These are phyloP conservation scores for Ascomycota sp. DNA, from an alignment of 2,329 filamentous ascomycete genomes.

Conservation along the genomic window DNA sequence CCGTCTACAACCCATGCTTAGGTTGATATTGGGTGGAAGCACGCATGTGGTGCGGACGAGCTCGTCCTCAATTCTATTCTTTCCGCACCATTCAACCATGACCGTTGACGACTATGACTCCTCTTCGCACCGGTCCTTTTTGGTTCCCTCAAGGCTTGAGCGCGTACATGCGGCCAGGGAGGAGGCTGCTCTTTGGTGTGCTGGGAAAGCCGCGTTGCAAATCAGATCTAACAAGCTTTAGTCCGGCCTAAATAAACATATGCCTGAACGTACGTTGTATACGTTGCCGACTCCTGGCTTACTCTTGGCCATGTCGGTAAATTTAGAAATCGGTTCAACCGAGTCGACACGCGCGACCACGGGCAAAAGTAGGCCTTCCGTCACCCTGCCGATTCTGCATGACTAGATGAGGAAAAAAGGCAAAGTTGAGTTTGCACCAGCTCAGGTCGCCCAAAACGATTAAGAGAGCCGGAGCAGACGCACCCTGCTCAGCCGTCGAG, in stretches of 20 bases:
- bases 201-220: constrained; percentile 50
- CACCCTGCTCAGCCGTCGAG: constrained; percentile 21
- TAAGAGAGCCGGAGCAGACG: too few relatives aligned
- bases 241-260: constrained; percentile 48
- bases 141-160: constrained; percentile 27
- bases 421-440: too few relatives aligned
- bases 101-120: too few relatives aligned
- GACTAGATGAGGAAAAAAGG: too few relatives aligned
- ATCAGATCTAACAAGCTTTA: constrained; percentile 50
- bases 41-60: too few relatives aligned
- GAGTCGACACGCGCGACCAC: constrained; percentile 58
- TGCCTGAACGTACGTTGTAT: constrained; percentile 51
- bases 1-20: too few relatives aligned
- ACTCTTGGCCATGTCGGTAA: constrained; percentile 42
- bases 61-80: too few relatives aligned
- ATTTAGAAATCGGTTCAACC: constrained; percentile 68
- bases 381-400: constrained; percentile 70
- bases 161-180: constrained; percentile 62
- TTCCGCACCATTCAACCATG: too few relatives aligned
- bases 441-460: too few relatives aligned
- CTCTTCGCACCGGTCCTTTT: too few relatives aligned
- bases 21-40: too few relatives aligned
- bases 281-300: constrained; percentile 40
- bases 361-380: constrained; percentile 51
- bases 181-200: constrained; percentile 27